Conservation (phyloP, 768 basidiomycete genomes). For the Lactarius vividus region DNA sequence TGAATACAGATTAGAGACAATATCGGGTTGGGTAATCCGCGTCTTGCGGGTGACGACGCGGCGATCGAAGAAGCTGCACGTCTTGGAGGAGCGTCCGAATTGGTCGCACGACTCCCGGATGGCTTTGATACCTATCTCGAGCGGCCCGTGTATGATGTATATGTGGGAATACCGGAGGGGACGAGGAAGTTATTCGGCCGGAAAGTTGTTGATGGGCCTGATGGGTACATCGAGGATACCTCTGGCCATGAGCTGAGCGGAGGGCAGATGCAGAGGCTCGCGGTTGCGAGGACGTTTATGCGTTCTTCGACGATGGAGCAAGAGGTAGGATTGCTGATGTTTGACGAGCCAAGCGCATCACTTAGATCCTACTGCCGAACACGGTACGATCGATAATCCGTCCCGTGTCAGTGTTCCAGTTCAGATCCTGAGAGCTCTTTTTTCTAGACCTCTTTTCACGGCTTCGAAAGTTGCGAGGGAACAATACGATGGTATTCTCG, state of each 20-base stretch:
- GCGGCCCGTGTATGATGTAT: constrained; percentile 64
- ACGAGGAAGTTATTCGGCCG: constrained; percentile 60
- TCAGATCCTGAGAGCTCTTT: neutral
- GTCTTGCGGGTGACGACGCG: constrained; percentile 48
- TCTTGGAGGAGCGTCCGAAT: constrained; percentile 65
- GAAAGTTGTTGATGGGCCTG: constrained; percentile 35
- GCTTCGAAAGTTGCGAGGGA: constrained; percentile 61
- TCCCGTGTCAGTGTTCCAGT: neutral
- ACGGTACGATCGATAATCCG: constrained; percentile 41
- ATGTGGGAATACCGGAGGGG: constrained; percentile 61
- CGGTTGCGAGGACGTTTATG: constrained; percentile 76
- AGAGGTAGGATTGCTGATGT: constrained; percentile 58
- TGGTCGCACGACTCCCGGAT: constrained; percentile 63
- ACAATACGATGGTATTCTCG: constrained; percentile 82
- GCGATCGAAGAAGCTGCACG: constrained; percentile 62
- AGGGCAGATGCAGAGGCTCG: constrained; percentile 74
- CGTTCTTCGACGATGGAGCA: constrained; percentile 48
- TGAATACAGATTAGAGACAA: constrained; percentile 65
- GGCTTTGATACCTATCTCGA: constrained; percentile 71
- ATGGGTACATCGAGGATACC: neutral
- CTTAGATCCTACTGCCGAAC: constrained; percentile 76
- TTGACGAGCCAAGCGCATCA: constrained; percentile 73
- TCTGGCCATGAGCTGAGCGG: constrained; percentile 47
- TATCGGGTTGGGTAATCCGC: constrained; percentile 69
- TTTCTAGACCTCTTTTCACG: constrained; percentile 63